phyloP scores from a whole-genome alignment of 805 yeast species.

The Metschnikowia aberdeeniae region DNA sequence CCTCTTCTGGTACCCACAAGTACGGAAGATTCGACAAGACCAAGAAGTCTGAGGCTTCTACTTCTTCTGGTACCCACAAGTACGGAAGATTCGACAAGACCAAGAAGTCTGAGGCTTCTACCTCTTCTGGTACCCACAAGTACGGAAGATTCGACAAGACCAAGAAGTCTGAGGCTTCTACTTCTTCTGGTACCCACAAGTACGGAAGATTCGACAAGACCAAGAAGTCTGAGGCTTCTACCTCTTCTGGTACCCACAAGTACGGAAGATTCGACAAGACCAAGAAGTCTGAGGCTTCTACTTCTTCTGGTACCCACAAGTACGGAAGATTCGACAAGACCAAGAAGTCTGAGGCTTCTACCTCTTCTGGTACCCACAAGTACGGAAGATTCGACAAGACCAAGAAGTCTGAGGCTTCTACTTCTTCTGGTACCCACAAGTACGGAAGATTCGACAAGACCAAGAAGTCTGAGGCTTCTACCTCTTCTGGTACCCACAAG shows the following conservation, averaged over 20 bases:
- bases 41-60: slow-evolving; percentile 28
- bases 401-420: slow-evolving; percentile 21
- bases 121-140: slow-evolving; percentile 25
- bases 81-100: slow-evolving; percentile 20
- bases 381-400: slow-evolving; percentile 55
- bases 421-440: slow-evolving; percentile 29
- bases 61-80: slow-evolving; percentile 31
- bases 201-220: too few species aligned
- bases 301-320: slow-evolving; percentile 17
- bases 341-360: slow-evolving; percentile 10
- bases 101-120: slow-evolving; percentile 11
- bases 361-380: slow-evolving; percentile 40
- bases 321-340: slow-evolving; percentile 21
- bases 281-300: slow-evolving; percentile 10
- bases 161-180: slow-evolving; percentile 28
- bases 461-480: slow-evolving; percentile 11
- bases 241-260: too few species aligned
- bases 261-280: slow-evolving; percentile 24
- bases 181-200: slow-evolving; percentile 29
- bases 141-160: slow-evolving; percentile 36
- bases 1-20: slow-evolving; percentile 25
- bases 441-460: slow-evolving; percentile 20
- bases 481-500: slow-evolving; percentile 25
- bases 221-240: too few species aligned
- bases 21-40: slow-evolving; percentile 36